Evolutionary conservation across 208 protist species (phyloP).

Genomic region (Blechomonas ayalai): DNA sequence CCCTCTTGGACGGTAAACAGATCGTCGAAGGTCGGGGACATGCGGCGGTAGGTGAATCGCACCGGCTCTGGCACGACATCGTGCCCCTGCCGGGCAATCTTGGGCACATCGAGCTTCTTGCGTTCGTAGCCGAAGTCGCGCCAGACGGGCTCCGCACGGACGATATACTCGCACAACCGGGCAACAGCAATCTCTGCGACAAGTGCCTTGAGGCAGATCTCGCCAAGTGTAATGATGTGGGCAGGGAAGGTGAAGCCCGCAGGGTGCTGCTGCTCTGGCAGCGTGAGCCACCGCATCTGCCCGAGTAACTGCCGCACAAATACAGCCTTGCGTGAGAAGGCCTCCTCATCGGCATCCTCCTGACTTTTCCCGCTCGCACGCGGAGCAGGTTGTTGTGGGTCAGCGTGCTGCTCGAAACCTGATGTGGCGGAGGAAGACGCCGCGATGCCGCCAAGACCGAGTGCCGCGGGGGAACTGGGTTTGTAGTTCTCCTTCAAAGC

Average conservation of each 20-base stretch:
- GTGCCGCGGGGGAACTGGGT: slow-evolving; percentile 68
- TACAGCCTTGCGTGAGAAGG: slow-evolving; percentile 82
- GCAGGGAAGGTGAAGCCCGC: slow-evolving; percentile 72
- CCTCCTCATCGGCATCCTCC: slow-evolving; percentile 68
- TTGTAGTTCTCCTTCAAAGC: slow-evolving; percentile 63
- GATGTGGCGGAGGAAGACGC: slow-evolving; percentile 46
- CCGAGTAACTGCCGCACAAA: slow-evolving; percentile 85
- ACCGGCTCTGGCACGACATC: slow-evolving; percentile 60
- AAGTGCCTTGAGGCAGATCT: slow-evolving; percentile 72
- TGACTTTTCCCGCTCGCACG: slow-evolving; percentile 18
- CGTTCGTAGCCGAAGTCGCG: slow-evolving; percentile 75
- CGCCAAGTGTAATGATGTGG: slow-evolving; percentile 70
- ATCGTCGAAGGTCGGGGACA: slow-evolving; percentile 53
- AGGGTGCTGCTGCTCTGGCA: slow-evolving; percentile 68
- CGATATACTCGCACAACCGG: slow-evolving; percentile 86
- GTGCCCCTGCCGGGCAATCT: slow-evolving; percentile 14
- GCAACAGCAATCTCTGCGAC: slow-evolving; percentile 73
- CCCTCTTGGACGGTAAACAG: slow-evolving; percentile 29
- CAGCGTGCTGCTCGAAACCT: slow-evolving; percentile 36
- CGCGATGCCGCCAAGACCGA: slow-evolving; percentile 80
- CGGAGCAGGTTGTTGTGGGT: neutral
- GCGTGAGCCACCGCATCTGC: slow-evolving; percentile 80
- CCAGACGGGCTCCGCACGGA: slow-evolving; percentile 86
- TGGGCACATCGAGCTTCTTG: slow-evolving; percentile 28
- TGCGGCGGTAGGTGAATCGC: slow-evolving; percentile 55